phyloP scores from a whole-genome alignment of 2,329 filamentous ascomycete species.

The Trichoderma hamatum region DNA sequence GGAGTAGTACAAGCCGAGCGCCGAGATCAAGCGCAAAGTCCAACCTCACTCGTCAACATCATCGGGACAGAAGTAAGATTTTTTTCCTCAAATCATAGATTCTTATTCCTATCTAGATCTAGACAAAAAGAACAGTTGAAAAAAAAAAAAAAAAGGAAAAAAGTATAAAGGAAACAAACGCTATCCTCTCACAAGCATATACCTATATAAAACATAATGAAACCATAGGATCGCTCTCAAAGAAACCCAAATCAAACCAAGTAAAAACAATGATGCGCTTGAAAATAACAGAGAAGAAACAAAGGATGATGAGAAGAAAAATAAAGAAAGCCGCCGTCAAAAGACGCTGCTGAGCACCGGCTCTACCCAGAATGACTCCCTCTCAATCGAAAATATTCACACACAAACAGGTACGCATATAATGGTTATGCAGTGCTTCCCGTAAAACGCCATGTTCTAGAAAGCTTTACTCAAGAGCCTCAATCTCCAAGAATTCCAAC shows the following conservation, averaged over 20 bases:
- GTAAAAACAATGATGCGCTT: background rate
- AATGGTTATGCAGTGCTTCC: background rate
- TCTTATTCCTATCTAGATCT: background rate
- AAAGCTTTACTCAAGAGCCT: background rate
- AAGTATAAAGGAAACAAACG: background rate
- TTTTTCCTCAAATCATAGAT: background rate
- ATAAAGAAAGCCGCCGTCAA: background rate
- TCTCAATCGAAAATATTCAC: background rate
- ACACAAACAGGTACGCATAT: background rate
- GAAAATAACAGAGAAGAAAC: background rate
- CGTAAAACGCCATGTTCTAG: slow-evolving; percentile 16
- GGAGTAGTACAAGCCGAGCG: background rate
- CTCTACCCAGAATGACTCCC: slow-evolving; percentile 21
- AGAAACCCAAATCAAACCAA: slow-evolving; percentile 1
- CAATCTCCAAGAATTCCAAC: background rate
- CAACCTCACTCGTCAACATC: background rate
- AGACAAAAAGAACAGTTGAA: background rate
- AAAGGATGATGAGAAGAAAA: background rate
- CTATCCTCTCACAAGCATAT: background rate
- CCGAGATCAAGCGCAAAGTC: background rate
- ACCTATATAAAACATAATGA: slow-evolving; percentile 9
- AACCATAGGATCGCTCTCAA: background rate
- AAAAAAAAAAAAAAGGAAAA: background rate
- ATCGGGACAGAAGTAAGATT: background rate
- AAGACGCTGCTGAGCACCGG: slow-evolving; percentile 14